Percentiles rank a stretch among this genome's conserved stretches.
Evolutionary conservation across 108 stramenopile genomes (phyloP).

Genomic region (Nitzschia palea): DNA sequence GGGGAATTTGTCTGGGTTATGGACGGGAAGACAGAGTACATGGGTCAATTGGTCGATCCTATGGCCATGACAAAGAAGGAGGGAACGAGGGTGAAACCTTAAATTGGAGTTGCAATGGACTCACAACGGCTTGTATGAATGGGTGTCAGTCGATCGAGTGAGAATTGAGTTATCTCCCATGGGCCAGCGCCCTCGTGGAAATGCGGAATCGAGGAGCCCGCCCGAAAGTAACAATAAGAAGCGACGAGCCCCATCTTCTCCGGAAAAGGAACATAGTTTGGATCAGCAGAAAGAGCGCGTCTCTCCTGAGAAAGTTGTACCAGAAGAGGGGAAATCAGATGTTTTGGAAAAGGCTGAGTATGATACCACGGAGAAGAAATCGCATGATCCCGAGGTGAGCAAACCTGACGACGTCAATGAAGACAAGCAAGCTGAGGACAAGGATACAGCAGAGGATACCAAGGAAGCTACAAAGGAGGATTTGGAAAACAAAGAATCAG

Average conservation of each 20-base stretch:
- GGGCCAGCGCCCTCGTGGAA: neutral
- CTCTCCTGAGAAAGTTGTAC: too few relatives aligned
- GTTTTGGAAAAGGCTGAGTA: neutral
- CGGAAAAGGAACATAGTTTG: neutral
- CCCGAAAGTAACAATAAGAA: neutral
- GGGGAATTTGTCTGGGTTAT: neutral
- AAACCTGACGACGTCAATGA: too few relatives aligned
- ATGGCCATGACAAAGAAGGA: neutral
- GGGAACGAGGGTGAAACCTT: neutral
- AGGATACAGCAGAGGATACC: neutral
- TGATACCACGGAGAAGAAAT: neutral
- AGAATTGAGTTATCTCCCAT: neutral
- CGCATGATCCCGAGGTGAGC: too few relatives aligned
- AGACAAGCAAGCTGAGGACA: neutral
- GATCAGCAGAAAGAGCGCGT: neutral
- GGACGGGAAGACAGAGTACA: constrained; percentile 1
- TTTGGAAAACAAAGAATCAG: neutral
- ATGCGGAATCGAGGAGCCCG: neutral
- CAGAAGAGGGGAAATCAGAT: too few relatives aligned
- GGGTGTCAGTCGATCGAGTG: neutral
- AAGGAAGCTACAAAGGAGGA: neutral
- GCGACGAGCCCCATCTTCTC: neutral
- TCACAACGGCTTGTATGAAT: neutral
- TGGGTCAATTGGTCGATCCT: neutral
- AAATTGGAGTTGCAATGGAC: constrained; percentile 1